Evolutionary conservation across 192 early-diverging fungal genomes (phyloP), one percentile per base, ranked within the genome.

Genomic region (Backusella tuberculispora): DNA sequence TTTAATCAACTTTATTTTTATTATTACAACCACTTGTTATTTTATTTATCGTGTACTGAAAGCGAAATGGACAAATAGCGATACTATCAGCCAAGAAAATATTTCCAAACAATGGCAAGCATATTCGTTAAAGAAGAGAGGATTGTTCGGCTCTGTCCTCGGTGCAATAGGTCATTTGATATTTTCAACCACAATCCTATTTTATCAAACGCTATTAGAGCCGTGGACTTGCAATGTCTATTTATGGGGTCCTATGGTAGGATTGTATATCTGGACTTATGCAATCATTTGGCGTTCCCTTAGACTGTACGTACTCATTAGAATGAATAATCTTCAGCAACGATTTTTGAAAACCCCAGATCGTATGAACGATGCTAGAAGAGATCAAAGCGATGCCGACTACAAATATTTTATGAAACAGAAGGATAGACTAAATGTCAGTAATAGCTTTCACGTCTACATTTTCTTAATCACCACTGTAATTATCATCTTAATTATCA

Each of bases 91-190:
- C 19, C 34, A 56, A 75, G 42, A 56, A 5, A 14, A 37, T 9
- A n/a, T 76, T 21, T 46, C 69, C 15, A 17, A 47, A 40, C 34
- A 71, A 13, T 63, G 29, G 12, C 67, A 63, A 38, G 17, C 15
- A 17, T 6, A 70, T 19, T 48, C 74, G 47, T 8, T 76, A 26
- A 53, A 43, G 13, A 76, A 71, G 14, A 43, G 75, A 14, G 45
- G 69, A 19, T 6, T 76, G 6, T 63, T 71, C 13, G 47, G 29
- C 13, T 34, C 69, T 14, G 63, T 69, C 10, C 69, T 76, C 24
- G 75, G 75, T 14, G 50, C 69, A 12, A 70, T 71, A 1, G 75
- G 75, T 17, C 24, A 76, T 46, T 19, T 76, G 21, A 17, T 76
- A 10, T 45, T 71, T 24, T 46, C 44, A 14, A 44, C 53, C 0